Evolutionary conservation across 495 filamentous ascomycete genomes (phyloP).

Genomic region (Aspergillus sclerotioniger): DNA sequence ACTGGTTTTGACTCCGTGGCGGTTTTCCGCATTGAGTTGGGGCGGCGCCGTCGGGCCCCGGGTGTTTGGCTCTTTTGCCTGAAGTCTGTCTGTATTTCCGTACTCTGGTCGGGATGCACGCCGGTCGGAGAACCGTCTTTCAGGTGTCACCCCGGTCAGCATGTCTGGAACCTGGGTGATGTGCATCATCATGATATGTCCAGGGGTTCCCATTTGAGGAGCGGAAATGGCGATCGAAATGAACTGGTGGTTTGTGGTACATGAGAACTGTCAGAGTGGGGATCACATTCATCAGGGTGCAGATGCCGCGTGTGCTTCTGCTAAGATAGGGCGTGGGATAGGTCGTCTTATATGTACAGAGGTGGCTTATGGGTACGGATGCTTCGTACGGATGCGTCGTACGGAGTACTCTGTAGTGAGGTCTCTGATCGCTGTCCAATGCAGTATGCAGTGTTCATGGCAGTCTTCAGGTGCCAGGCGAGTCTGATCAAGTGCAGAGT

Average conservation of each 20-base stretch:
- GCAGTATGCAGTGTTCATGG: too few species aligned
- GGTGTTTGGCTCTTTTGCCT: constrained; percentile 1
- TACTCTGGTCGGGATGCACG: neutral
- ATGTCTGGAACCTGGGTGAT: too few species aligned
- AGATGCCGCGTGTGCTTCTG: constrained; percentile 20
- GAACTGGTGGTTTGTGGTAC: neutral
- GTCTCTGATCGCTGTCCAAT: neutral
- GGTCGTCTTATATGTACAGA: constrained; percentile 8
- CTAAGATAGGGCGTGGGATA: constrained; percentile 1
- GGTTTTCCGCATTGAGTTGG: constrained; percentile 10
- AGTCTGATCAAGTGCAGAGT: constrained; percentile 11
- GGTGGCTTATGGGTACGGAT: neutral
- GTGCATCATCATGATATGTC: neutral
- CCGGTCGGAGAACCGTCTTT: neutral
- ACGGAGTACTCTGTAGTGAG: too few species aligned
- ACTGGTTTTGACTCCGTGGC: constrained; percentile 9
- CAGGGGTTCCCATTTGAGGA: neutral
- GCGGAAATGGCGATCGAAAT: neutral
- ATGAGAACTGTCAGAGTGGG: constrained; percentile 15
- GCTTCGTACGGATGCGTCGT: too few species aligned
- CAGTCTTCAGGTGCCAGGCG: too few species aligned
- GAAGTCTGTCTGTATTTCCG: neutral
- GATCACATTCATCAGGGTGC: constrained; percentile 15
- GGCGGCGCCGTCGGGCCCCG: neutral
- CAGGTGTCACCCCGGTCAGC: too few species aligned